These are phyloP conservation scores for Exsudoporus frostii DNA, from an alignment of 768 basidiomycete species.

Conservation along the genomic window DNA sequence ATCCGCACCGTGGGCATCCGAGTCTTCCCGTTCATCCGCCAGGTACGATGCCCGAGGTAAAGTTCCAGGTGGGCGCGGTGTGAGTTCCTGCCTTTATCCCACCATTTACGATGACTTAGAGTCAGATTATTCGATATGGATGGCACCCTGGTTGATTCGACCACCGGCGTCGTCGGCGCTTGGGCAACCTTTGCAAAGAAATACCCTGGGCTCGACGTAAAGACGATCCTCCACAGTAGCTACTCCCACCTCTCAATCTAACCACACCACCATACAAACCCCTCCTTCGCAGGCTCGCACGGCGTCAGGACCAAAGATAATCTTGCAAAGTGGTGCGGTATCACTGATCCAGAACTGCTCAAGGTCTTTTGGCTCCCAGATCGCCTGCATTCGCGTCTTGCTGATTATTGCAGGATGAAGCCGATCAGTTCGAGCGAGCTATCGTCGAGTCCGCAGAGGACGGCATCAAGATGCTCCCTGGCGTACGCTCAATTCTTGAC, in stretches of 20 bases:
- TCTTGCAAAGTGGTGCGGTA: conserved; percentile 64
- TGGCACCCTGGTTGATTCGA: conserved; percentile 80
- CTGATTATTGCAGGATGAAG: conserved; percentile 51
- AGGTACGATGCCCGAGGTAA: conserved; percentile 31
- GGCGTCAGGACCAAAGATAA: conserved; percentile 85
- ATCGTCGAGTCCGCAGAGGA: conserved; percentile 60
- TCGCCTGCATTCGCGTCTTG: background rate
- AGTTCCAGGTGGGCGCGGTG: conserved; percentile 41
- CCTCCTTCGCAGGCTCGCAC: conserved; percentile 54
- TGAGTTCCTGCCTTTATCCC: conserved; percentile 17
- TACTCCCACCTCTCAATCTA: conserved; percentile 6
- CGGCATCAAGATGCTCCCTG: conserved; percentile 72
- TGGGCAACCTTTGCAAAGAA: conserved; percentile 75
- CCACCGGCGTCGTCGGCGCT: conserved; percentile 75
- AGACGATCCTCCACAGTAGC: conserved; percentile 61
- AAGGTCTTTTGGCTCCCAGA: conserved; percentile 43
- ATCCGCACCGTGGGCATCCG: background rate
- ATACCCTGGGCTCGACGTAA: conserved; percentile 64
- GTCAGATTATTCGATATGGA: conserved; percentile 79
- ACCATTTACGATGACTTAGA: background rate
- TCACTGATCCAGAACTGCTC: conserved; percentile 64
- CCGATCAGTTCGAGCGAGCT: conserved; percentile 74
- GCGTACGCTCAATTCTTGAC: conserved; percentile 57
- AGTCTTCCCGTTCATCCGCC: background rate
- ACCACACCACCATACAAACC: background rate